These are phyloP conservation scores for Colletotrichum horii DNA, from an alignment of 2,329 filamentous ascomycete species.

Conservation along the genomic window DNA sequence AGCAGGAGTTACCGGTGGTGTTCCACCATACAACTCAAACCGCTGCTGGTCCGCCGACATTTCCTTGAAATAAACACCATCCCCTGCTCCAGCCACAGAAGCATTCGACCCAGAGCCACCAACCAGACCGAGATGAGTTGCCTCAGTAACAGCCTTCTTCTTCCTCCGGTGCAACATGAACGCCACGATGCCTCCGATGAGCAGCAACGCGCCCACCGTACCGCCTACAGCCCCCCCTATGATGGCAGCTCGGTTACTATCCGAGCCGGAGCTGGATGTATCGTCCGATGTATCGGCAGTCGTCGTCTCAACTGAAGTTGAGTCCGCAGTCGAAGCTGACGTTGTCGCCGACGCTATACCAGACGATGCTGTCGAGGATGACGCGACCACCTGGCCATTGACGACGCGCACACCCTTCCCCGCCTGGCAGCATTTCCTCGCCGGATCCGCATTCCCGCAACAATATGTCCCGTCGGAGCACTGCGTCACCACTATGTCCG, in stretches of 20 bases:
- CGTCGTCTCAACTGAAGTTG: background rate
- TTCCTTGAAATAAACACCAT: background rate
- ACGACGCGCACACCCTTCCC: background rate
- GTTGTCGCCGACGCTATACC: background rate
- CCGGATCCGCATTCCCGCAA: background rate
- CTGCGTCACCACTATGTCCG: background rate
- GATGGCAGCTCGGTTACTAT: background rate
- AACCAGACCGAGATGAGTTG: background rate
- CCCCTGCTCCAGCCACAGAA: background rate
- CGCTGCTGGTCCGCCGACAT: background rate
- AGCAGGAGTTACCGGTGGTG: background rate
- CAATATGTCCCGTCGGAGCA: background rate
- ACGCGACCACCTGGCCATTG: background rate
- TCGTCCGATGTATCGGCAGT: accelerated
- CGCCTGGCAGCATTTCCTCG: background rate
- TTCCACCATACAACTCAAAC: background rate
- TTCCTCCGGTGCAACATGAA: background rate
- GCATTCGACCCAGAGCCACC: background rate
- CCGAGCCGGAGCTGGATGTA: background rate
- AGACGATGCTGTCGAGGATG: background rate
- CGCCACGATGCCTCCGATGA: background rate
- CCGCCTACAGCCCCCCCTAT: background rate
- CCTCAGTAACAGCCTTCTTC: background rate
- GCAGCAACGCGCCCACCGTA: background rate
- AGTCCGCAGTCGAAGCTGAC: background rate